Base-by-base conservation (phyloP, 129 eudicot species). In the Ambrosia artemisiifolia region DNA sequence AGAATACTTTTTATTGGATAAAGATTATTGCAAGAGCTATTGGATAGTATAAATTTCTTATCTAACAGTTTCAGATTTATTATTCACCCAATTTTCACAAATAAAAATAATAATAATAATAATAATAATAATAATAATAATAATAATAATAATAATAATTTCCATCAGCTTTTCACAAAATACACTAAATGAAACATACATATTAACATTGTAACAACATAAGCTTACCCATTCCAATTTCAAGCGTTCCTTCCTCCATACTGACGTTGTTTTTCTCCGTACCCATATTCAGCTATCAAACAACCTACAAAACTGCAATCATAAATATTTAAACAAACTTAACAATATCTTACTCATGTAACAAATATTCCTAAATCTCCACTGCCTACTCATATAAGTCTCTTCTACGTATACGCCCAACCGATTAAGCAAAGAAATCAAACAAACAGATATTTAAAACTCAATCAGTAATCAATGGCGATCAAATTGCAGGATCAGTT, bases 221-320 rank as follows among this genome's bases (percentile, higher is more conserved):
- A 61, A 76, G 82, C 86, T 86, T 74, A 92, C 97, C 97, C 89
- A 92, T 88, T 69, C 97, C 97, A 59, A 92, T 85, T 81, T 92
- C 97, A 63, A 92, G 85, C 20, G 85, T 88, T 71, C 96, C 96
- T 76, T 92, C 97, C 59, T 88, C 97, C 80, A 81, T 70, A 34
- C 85, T 87, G 77, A 62, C 44, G 73, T 81, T 83, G 81, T 86
- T 92, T 62, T 82, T 81, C 34, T 73, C 87, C 46, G 36, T 82
- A 42, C 91, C 96, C 97, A 92, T 92, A 16, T 49, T 86, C 60
- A 76, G 63, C 80, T 75, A 57, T 17, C 57, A 53, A 77, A 50
- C 36, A 53, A 33, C 65, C 76, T 70, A 32, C 49, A 70, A 11
- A 70, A 47, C 7, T 19, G 19, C 19, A 66, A 53, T 42, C 33